phyloP scores from a whole-genome alignment of 2,329 filamentous ascomycete species.

The Fusarium oligoseptatum region DNA sequence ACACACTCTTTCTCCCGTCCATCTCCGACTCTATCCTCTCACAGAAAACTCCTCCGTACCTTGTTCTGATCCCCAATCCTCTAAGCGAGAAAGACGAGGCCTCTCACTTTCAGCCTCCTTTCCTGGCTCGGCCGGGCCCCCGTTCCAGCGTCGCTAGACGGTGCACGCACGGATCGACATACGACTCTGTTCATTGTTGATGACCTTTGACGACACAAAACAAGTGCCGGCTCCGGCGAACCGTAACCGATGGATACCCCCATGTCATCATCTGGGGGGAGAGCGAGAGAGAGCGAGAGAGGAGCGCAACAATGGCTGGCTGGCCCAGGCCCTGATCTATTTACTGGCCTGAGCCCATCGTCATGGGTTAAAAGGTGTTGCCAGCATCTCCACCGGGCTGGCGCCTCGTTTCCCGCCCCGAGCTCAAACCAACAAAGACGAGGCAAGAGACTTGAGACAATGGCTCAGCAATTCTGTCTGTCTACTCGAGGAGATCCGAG shows the following conservation, averaged over 20 bases:
- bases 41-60: not conserved
- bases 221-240: constrained; percentile 38
- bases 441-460: constrained; percentile 29
- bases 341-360: constrained; percentile 2
- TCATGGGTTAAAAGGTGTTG: constrained; percentile 1
- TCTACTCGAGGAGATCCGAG: not conserved
- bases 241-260: constrained; percentile 18
- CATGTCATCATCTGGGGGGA: constrained; percentile 32
- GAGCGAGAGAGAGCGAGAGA: not conserved
- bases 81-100: constrained; percentile 20
- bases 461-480: not conserved
- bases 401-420: constrained; percentile 16
- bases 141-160: constrained; percentile 34
- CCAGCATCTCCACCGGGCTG: constrained; percentile 31
- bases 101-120: constrained; percentile 39
- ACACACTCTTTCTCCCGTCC: not conserved
- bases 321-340: constrained; percentile 33
- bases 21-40: not conserved
- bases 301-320: constrained; percentile 20
- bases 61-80: not conserved
- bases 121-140: constrained; percentile 30
- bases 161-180: constrained; percentile 38
- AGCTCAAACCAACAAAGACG: not conserved
- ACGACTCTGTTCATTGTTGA: constrained; percentile 19
- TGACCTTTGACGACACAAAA: constrained; percentile 9